Base-by-base conservation (phyloP, 2,329 filamentous ascomycete genomes). In the Pestalotiopsis sp. region DNA sequence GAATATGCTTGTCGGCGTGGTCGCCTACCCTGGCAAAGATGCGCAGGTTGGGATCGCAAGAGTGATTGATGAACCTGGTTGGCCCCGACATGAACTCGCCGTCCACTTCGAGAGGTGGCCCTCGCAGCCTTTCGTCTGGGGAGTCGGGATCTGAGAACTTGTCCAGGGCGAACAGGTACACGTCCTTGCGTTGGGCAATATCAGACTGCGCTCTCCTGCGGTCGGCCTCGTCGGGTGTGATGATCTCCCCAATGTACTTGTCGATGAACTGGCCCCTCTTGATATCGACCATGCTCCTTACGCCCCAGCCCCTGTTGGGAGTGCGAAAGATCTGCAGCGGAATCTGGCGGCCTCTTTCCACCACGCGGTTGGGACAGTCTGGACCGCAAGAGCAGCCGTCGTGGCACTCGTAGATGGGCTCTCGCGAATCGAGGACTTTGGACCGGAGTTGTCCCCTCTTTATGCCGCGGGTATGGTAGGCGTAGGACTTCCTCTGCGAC, bases 1-100 rank as follows among this genome's bases (percentile, higher is more conserved):
- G 94, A 6, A 95, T 85, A 61, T 89, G 86, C 69, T 90, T 89
- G 74, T 95, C 92, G 0, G 91, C 88, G 70, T 93, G 91, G 75
- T 95, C 93, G 64, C 92, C 92, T 1, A 93, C 91, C 1, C 93
- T 89, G 0, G 92, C 92, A 79, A 95, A 95, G 70, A 94, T 93
- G 14, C 91, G 85, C 75, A 94, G 86, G 75, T 95, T 95, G 0
- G 93, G 93, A 4, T 93, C 88, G 77, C 93, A 95, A 2, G 88
- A 92, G 77, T 96, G 93, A 74, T 96, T 96, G 77, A 95, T 92
- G 79, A 95, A 96, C 2, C 93, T 87, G 0, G 92, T 93, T 0
- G 92, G 92, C 0, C 92, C 92, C 0, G 93, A 92, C 83, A 91
- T 89, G 77, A 92, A 92, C 77, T 95, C 91, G 12, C 93, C 93